These are phyloP conservation scores for Ailanthus altissimus DNA, from an alignment of 345 rosid species.

Conservation along the genomic window DNA sequence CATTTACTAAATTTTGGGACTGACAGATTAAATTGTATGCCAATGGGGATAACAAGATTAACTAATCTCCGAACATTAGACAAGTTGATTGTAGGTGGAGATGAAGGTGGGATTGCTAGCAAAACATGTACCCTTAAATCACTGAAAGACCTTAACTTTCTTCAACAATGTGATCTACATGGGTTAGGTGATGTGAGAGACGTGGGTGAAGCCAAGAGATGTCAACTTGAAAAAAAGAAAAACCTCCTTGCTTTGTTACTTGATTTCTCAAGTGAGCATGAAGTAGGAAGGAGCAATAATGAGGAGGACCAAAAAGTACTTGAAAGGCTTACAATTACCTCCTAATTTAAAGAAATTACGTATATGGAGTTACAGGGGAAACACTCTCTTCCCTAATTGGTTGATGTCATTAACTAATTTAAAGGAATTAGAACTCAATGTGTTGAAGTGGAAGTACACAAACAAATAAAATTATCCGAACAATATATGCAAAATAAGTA, in stretches of 20 bases:
- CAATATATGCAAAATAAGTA: too few relatives aligned
- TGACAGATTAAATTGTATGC: not conserved
- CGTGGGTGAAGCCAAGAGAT: not conserved
- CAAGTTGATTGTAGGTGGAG: not conserved
- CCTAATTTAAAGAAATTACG: too few relatives aligned
- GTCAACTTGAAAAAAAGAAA: too few relatives aligned
- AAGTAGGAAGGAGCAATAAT: too few relatives aligned
- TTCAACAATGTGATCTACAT: too few relatives aligned
- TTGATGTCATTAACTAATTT: not conserved
- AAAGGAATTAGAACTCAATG: not conserved
- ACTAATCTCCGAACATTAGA: not conserved
- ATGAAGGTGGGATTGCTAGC: not conserved
- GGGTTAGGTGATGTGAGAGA: not conserved
- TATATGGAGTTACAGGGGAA: not conserved
- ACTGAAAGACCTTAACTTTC: not conserved
- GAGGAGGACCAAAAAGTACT: too few relatives aligned
- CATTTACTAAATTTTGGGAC: not conserved
- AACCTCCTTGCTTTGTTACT: too few relatives aligned
- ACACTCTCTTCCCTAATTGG: not conserved
- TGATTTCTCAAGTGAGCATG: too few relatives aligned
- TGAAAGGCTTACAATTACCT: not conserved
- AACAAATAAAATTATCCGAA: too few relatives aligned
- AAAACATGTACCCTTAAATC: not conserved
- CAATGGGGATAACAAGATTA: not conserved
- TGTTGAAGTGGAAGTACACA: too few relatives aligned